Conservation (phyloP, 2,329 filamentous ascomycete genomes). For the Lachnellula suecica region DNA sequence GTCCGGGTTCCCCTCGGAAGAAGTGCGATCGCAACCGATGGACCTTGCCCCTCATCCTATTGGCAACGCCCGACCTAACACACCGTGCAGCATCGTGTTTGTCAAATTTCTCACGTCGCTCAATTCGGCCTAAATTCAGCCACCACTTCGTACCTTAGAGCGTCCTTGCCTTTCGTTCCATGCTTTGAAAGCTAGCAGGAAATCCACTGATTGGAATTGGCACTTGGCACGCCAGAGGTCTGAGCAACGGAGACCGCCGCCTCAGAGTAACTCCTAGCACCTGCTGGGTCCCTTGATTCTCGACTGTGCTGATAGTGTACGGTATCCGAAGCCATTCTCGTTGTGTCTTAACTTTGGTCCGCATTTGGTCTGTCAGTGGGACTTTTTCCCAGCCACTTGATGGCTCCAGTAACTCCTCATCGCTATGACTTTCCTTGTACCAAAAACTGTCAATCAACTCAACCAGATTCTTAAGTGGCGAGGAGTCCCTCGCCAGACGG, state of each 20-base stretch:
- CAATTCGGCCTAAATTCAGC: neutral
- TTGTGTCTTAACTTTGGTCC: neutral
- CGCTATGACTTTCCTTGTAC: slow-evolving; percentile 1
- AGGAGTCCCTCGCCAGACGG: neutral
- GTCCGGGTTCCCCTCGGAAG: too few species aligned
- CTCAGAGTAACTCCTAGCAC: slow-evolving; percentile 1
- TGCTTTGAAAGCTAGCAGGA: neutral
- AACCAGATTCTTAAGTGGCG: neutral
- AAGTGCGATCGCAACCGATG: too few species aligned
- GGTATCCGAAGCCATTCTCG: slow-evolving; percentile 1
- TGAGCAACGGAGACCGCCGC: neutral
- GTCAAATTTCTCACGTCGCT: neutral
- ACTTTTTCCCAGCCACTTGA: neutral
- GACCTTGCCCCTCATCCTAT: too few species aligned
- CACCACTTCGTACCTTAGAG: neutral
- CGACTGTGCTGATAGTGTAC: neutral
- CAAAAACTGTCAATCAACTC: slow-evolving; percentile 4
- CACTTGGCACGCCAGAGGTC: neutral
- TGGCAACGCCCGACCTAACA: too few species aligned
- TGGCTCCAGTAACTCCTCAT: neutral
- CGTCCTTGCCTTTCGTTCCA: neutral
- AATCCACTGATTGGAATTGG: neutral
- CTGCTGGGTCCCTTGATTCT: neutral
- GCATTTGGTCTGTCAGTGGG: neutral
- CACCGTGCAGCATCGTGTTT: too few species aligned